Evolutionary conservation across 805 yeast species (phyloP), one percentile per base, ranked within the genome.

Genomic region (Yamadazyma sp.): DNA sequence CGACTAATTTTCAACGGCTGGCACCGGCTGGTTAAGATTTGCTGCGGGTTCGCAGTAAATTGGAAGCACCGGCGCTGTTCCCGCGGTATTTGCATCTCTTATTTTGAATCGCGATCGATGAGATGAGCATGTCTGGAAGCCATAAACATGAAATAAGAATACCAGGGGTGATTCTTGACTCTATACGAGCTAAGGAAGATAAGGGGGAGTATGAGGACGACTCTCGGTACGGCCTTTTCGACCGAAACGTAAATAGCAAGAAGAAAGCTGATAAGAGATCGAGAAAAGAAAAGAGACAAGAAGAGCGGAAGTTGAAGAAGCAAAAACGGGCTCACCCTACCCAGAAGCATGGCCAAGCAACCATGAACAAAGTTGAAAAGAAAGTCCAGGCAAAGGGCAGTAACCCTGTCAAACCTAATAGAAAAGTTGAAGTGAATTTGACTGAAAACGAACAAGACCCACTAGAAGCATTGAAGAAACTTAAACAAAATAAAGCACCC

Each of bases 141-240:
- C 60, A 56, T 16, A 35, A 38, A 16, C 77, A 73, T 45, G 73
- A 67, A n/a, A 78, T 77, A 37, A 65, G 78, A 41, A 59, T 79
- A 15, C 84, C 84, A 1, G 81, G 80, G 2, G 49, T 58, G 23
- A 53, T 78, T 12, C 52, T 79, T 31, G 82, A 80, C 45, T 77
- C 76, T 54, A 63, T 79, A 38, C 50, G 60, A 24, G 37, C 45
- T 15, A 62, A 55, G 25, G 63, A 73, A 54, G 70, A 62, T n/a
- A 56, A 52, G 16, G 75, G 75, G 14, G 75, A 65, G 20, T 65
- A 63, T 27, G 62, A 67, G 24, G 72, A 69, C 42, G 67, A 62
- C 40, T 21, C 32, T 7, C 22, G 41, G 20, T 40, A 22, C 24
- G 30, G 31, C 17, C 19, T 13, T 4, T 22, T 24, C n/a, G 29